These are phyloP conservation scores for Artemisia tridentata DNA, from an alignment of 129 eudicot species.

Conservation along the genomic window DNA sequence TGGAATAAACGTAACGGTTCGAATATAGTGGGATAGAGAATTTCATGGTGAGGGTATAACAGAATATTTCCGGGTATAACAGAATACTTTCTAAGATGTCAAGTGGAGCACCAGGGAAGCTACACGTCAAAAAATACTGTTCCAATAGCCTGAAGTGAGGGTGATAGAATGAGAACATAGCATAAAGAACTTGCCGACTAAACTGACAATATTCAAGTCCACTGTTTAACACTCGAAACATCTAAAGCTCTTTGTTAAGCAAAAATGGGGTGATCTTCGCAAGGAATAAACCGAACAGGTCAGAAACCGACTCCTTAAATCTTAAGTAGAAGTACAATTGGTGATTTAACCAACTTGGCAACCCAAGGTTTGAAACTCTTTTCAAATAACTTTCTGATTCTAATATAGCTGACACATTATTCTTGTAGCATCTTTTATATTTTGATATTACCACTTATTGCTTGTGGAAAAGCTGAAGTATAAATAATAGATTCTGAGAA, in stretches of 20 bases:
- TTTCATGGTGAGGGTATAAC: slow-evolving; percentile 1
- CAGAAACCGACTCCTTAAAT: too few species aligned
- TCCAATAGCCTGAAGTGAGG: neutral
- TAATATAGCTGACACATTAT: neutral
- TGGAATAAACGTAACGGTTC: neutral
- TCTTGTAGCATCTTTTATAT: slow-evolving; percentile 20
- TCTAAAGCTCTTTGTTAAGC: too few species aligned
- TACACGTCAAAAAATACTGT: slow-evolving; percentile 4
- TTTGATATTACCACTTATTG: slow-evolving; percentile 20
- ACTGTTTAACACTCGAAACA: neutral
- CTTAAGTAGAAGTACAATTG: too few species aligned
- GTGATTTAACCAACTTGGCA: too few species aligned
- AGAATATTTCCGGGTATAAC: neutral
- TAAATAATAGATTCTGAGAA: slow-evolving; percentile 7
- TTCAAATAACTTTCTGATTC: neutral
- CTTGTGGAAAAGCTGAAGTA: slow-evolving; percentile 15
- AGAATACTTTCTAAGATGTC: neutral
- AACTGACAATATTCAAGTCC: neutral
- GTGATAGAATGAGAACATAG: slow-evolving; percentile 3
- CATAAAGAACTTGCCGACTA: neutral
- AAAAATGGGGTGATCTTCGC: too few species aligned
- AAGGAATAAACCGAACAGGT: too few species aligned
- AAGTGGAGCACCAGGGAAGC: slow-evolving; percentile 22
- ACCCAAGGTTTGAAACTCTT: too few species aligned
- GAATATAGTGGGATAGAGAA: slow-evolving; percentile 7